Evolutionary conservation across 768 basidiomycete genomes (phyloP).

Genomic region (Gymnopilus junonius): DNA sequence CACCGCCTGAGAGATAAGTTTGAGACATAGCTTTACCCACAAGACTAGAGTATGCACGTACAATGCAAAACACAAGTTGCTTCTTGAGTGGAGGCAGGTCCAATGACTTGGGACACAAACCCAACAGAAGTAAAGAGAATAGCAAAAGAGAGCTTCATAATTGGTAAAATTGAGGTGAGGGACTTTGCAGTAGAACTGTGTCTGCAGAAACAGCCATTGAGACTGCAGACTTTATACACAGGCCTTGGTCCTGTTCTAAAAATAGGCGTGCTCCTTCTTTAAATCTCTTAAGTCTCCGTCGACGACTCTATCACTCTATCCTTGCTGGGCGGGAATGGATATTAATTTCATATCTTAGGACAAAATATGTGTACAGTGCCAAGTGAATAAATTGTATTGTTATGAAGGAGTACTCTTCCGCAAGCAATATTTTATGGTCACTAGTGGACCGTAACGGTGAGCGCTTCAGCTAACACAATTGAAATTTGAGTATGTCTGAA

Average conservation of each 20-base stretch:
- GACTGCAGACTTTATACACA: not conserved
- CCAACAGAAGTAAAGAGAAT: not conserved
- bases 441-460: not conserved
- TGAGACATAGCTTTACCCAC: not conserved
- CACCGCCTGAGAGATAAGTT: conserved; percentile 7
- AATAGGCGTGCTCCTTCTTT: not conserved
- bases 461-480: not conserved
- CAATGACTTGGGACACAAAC: not conserved
- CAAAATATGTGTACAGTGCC: too few relatives aligned
- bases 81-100: not conserved
- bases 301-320: not conserved
- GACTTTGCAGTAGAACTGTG: not conserved
- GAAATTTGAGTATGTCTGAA: too few relatives aligned
- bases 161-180: not conserved
- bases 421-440: not conserved
- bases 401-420: not conserved
- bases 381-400: not conserved
- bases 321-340: not conserved
- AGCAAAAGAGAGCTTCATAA: conserved; percentile 1
- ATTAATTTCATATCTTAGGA: not conserved
- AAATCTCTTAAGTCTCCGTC: not conserved
- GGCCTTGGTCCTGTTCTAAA: not conserved
- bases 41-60: not conserved
- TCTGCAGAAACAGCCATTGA: not conserved
- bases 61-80: not conserved